Evolutionary conservation across 306 rosid species (phyloP).

Genomic region (Rosa multiflora): DNA sequence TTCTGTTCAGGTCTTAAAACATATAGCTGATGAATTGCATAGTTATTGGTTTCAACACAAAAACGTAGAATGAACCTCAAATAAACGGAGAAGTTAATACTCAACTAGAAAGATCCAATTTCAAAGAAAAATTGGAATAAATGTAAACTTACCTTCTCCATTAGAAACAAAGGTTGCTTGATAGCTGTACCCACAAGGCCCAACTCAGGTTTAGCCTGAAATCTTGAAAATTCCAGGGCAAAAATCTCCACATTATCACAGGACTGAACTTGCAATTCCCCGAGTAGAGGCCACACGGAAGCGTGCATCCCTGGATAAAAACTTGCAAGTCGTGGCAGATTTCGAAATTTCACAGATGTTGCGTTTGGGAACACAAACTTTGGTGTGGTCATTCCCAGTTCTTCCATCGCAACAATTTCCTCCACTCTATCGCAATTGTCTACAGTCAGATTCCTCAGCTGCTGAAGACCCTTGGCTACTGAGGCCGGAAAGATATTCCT

Average conservation of each 20-base stretch:
- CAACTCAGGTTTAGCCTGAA: not conserved
- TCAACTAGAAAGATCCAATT: no score
- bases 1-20: no score
- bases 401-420: constrained; percentile 22
- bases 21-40: no score
- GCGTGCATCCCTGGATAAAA: not conserved
- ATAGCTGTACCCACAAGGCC: not conserved
- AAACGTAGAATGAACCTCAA: no score
- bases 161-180: not conserved
- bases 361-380: constrained; percentile 11
- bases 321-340: not conserved
- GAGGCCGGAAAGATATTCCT: no score
- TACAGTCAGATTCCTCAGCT: no score
- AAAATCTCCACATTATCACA: not conserved
- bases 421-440: not conserved
- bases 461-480: no score
- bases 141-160: constrained; percentile 15
- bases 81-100: no score
- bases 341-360: not conserved
- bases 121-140: not conserved
- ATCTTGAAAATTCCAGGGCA: not conserved
- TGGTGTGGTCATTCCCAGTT: not conserved
- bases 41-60: no score
- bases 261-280: rapidly evolving
- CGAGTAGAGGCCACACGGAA: constrained; percentile 23